These are phyloP conservation scores for Microbotryum silenes-acaulis DNA, from an alignment of 1,284 basidiomycete species.

Conservation along the genomic window DNA sequence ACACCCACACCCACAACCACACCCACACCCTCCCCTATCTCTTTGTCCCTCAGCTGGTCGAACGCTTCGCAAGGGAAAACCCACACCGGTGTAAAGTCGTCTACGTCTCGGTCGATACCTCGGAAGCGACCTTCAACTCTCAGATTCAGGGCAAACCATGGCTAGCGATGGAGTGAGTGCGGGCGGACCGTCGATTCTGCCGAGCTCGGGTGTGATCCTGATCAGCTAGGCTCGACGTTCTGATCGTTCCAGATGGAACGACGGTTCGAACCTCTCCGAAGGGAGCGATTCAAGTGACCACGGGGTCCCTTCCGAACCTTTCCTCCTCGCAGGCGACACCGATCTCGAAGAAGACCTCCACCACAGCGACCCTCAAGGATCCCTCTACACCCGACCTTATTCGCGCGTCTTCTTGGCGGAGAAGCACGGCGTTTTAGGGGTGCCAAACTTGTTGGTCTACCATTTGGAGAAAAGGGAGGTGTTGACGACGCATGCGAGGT, in stretches of 20 bases:
- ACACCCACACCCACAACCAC: not conserved
- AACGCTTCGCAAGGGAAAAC: slow-evolving; percentile 34
- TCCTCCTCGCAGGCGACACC: slow-evolving; percentile 40
- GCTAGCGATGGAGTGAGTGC: slow-evolving; percentile 29
- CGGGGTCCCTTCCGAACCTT: slow-evolving; percentile 37
- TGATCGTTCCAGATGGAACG: slow-evolving; percentile 36
- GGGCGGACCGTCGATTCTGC: no score
- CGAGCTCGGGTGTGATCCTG: no score
- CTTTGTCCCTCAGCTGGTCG: slow-evolving; percentile 28
- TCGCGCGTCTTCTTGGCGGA: slow-evolving; percentile 41
- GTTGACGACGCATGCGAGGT: slow-evolving; percentile 36
- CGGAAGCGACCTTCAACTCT: slow-evolving; percentile 37
- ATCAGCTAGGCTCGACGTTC: no score
- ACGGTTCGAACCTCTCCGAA: slow-evolving; percentile 36
- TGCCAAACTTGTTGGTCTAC: slow-evolving; percentile 39
- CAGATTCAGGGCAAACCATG: slow-evolving; percentile 36
- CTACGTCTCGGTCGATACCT: slow-evolving; percentile 41
- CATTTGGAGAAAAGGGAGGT: slow-evolving; percentile 36
- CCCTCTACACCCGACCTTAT: slow-evolving; percentile 41
- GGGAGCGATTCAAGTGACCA: not conserved
- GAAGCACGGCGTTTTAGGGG: slow-evolving; percentile 40
- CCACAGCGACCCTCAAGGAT: slow-evolving; percentile 34
- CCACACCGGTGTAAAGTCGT: slow-evolving; percentile 40
- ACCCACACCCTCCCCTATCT: not conserved
- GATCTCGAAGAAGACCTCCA: slow-evolving; percentile 40